Evolutionary conservation across 495 filamentous ascomycete genomes (phyloP), one percentile per base, ranked within the genome.

Genomic region (Aspergillus nidulans): DNA sequence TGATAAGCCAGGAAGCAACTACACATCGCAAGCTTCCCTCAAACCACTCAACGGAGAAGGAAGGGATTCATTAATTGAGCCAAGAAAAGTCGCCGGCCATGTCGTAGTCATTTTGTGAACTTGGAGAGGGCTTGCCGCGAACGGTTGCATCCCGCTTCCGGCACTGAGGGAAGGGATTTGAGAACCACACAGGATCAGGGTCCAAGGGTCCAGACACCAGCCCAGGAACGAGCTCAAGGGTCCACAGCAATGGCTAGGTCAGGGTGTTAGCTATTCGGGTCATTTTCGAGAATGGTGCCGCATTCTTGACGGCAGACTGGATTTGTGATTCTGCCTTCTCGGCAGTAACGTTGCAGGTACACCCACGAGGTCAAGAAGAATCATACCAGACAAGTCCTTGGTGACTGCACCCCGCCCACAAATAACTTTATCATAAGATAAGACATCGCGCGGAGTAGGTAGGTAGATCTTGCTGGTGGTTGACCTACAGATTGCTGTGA

Each of bases 71-170:
- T 10, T 6, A 43, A 26, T 39, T 49, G 49, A 39, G 26, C 32
- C 13, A 42, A 57, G 32, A 52, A 49, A 32, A 52, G 25, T 32
- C 19, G 36, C 36, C 36, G n/a, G 36, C 18, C 38, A 20, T 20
- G 21, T 39, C 42, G 48, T 13, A 32, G 16, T 53, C 53, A 55
- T 5, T n/a, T n/a, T n/a, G n/a, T 32, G 55, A 56, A 53, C 48
- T 32, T 19, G 19, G 25, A 52, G 25, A 55, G 44, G 46, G 36
- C 34, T 39, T 48, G 44, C 59, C 59, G 59, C 32, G 59, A 62
- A 58, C 56, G 60, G 60, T 23, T 52, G 30, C 30, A 52, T 49
- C 30, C 60, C 60, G 56, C 58, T 62, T 62, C 40, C 60, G 60
- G 53, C 53, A 6, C 3, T 36, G n/a, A n/a, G 12, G 30, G 15